A percentile compares a stretch with the other conserved stretches of the same genome.
These are phyloP conservation scores for Mycena vitilis DNA, from an alignment of 768 basidiomycete species.

Conservation along the genomic window DNA sequence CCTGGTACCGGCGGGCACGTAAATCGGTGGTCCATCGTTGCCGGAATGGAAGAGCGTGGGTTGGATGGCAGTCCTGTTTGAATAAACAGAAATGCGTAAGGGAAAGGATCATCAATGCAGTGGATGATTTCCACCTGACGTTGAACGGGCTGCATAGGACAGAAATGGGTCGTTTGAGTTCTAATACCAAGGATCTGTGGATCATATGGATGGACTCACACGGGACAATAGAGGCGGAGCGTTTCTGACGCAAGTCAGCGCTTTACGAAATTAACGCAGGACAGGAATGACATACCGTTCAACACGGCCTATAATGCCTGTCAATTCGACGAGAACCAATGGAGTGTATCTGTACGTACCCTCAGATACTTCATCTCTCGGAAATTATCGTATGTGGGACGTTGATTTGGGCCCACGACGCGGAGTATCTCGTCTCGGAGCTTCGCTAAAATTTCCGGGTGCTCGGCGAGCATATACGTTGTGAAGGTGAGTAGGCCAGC, in stretches of 20 bases:
- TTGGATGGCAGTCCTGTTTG: slow-evolving; percentile 38
- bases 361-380: slow-evolving; percentile 69
- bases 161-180: too few relatives aligned
- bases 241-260: slow-evolving; percentile 52
- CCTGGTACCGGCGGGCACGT: slow-evolving; percentile 53
- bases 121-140: slow-evolving; percentile 36
- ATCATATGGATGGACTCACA: slow-evolving; percentile 45
- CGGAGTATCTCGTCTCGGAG: slow-evolving; percentile 64
- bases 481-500: slow-evolving; percentile 65
- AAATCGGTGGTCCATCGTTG: slow-evolving; percentile 49
- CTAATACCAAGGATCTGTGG: neutral
- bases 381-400: slow-evolving; percentile 67
- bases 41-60: slow-evolving; percentile 43
- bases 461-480: slow-evolving; percentile 64
- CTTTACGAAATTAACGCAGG: neutral
- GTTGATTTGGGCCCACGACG: slow-evolving; percentile 54
- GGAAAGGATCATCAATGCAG: neutral
- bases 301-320: slow-evolving; percentile 7
- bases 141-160: slow-evolving; percentile 49
- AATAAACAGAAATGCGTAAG: neutral
- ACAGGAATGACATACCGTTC: slow-evolving; percentile 13
- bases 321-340: neutral
- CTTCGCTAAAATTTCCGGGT: slow-evolving; percentile 57
- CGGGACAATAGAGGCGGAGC: slow-evolving; percentile 63
- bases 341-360: slow-evolving; percentile 42